These are phyloP conservation scores for Macadamia tetraphylla DNA, from an alignment of 164 flowering plant genomes.

Conservation along the genomic window DNA sequence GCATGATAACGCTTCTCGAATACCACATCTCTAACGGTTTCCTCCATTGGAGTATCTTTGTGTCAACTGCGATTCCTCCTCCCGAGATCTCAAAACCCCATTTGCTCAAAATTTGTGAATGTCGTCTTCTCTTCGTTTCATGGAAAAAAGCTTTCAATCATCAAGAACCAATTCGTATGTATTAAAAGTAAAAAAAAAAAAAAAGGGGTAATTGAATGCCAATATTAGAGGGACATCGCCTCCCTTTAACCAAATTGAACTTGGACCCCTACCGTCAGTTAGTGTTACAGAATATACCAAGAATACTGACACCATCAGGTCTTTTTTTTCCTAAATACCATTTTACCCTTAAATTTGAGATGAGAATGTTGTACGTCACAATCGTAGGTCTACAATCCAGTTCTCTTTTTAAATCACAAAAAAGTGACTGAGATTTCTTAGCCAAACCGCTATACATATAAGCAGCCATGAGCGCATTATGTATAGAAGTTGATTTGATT, in stretches of 20 bases:
- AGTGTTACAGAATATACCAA: too few relatives aligned
- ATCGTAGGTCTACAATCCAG: conserved; percentile 44
- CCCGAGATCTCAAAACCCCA: conserved; percentile 1
- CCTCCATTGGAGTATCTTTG: conserved; percentile 20
- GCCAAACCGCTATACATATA: conserved; percentile 51
- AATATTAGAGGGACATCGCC: too few relatives aligned
- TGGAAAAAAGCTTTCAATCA: neutral
- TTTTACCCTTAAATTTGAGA: conserved; percentile 38
- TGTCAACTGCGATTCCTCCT: neutral
- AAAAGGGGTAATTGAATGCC: too few relatives aligned
- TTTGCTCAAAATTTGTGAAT: neutral
- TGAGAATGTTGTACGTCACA: conserved; percentile 74
- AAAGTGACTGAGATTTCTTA: conserved; percentile 46
- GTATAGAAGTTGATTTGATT: conserved; percentile 33
- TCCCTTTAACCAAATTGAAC: too few relatives aligned
- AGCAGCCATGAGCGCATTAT: conserved; percentile 73
- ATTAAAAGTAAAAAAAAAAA: too few relatives aligned
- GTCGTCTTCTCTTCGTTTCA: neutral
- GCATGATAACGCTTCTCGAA: conserved; percentile 71
- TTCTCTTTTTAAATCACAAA: conserved; percentile 55
- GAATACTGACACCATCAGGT: too few relatives aligned
- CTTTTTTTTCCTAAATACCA: too few relatives aligned
- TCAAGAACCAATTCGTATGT: too few relatives aligned
- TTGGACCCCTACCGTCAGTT: too few relatives aligned
- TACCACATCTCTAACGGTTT: conserved; percentile 35